Evolutionary conservation across 2,329 filamentous ascomycete species (phyloP).

Genomic region (Lomentospora prolificans): DNA sequence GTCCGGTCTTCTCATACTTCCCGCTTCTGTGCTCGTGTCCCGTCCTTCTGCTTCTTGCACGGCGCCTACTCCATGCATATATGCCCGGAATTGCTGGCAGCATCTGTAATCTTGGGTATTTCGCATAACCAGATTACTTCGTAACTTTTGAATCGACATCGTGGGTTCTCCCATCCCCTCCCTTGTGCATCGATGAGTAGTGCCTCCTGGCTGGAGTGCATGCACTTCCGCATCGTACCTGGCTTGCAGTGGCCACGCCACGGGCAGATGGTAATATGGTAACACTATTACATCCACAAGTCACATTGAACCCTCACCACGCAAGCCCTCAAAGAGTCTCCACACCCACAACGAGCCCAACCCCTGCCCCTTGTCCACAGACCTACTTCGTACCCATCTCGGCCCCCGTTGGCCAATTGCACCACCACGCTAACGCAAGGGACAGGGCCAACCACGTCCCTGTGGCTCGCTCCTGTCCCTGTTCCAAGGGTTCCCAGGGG

Average conservation of each 20-base stretch:
- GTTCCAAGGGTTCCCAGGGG: neutral
- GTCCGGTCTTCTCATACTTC: too few relatives aligned
- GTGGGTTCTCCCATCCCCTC: too few relatives aligned
- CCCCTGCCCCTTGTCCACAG: neutral
- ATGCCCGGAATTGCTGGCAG: neutral
- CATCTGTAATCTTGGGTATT: neutral
- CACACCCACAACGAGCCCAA: neutral
- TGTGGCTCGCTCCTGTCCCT: neutral
- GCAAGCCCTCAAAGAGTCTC: neutral
- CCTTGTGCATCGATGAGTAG: too few relatives aligned
- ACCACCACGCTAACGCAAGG: constrained; percentile 7
- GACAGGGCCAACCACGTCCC: neutral
- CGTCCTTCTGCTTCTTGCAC: neutral
- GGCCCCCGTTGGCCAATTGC: neutral
- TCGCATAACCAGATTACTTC: neutral
- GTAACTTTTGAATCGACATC: too few relatives aligned
- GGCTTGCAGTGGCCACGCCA: too few relatives aligned
- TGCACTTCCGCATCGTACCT: too few relatives aligned
- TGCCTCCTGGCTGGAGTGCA: too few relatives aligned
- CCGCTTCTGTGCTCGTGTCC: neutral
- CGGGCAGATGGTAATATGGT: neutral
- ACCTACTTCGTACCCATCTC: neutral
- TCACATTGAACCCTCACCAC: neutral
- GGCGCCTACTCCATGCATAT: neutral
- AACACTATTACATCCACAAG: too few relatives aligned